These are phyloP conservation scores for Cercospora sp. DNA, from an alignment of 2,329 filamentous ascomycete genomes.

Conservation along the genomic window DNA sequence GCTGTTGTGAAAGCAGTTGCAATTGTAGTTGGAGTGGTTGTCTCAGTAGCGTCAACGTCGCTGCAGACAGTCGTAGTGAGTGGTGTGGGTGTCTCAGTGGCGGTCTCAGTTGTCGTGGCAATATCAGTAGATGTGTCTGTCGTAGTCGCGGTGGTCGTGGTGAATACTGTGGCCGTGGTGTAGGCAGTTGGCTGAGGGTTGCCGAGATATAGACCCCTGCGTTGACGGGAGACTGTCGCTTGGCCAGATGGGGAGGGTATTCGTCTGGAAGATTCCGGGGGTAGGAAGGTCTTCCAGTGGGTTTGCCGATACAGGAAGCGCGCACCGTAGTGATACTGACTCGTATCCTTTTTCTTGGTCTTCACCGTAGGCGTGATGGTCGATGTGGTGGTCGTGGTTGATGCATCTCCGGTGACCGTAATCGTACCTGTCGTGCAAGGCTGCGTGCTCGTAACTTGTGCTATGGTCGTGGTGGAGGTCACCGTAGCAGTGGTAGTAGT, in stretches of 20 bases:
- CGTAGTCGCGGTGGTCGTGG: not conserved
- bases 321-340: not conserved
- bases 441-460: not conserved
- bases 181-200: not conserved
- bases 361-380: not conserved
- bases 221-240: not conserved
- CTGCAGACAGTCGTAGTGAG: not conserved
- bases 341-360: not conserved
- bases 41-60: not conserved
- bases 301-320: not conserved
- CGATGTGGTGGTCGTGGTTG: not conserved
- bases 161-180: not conserved
- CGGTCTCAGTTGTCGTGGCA: not conserved
- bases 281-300: not conserved
- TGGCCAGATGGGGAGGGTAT: not conserved
- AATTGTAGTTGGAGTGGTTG: constrained; percentile 36
- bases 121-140: not conserved
- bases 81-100: not conserved
- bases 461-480: not conserved
- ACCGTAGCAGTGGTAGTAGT: not conserved
- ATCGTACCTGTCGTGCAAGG: not conserved
- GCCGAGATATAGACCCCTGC: not conserved
- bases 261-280: not conserved
- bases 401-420: not conserved
- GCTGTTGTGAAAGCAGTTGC: constrained; percentile 14